Base-by-base conservation (phyloP, 257 asterid species). In the Ophiorrhiza pumila region DNA sequence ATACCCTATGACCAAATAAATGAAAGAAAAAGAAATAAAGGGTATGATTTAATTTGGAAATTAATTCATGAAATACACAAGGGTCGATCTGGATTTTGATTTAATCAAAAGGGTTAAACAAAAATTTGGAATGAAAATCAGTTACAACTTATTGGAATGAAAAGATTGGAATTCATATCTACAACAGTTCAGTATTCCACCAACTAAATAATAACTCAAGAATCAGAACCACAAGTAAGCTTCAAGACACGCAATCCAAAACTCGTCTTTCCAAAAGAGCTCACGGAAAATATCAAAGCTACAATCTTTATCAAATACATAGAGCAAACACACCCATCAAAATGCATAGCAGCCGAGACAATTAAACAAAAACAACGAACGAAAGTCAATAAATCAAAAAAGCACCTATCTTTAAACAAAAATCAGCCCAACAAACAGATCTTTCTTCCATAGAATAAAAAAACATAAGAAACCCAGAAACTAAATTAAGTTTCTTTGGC, bases 371-470 rank as follows among this genome's bases (percentile, higher is more conserved):
- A 22, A n/a, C 62, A 69, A 34, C 34, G 27, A 62, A 62, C n/a
- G 7, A 25, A n/a, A 23, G 56, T 46, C 37, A 10, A 10, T 27
- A 37, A 43, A 43, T 27, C 31, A 47, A 67, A 70, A 62, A 3
- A 0, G 23, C 1, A 2, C 56, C n/a, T 25, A 41, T 10, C 50
- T 65, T 23, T 12, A 5, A 13, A 17, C 35, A 69, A 37, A 41
- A 69, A 61, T 13, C 47, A 60, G 73, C 71, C 63, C 14, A 57
- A 27, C 35, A 62, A 58, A 32, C 71, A 74, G 80, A 70, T 79
- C 83, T 39, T 29, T 32, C 42, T 17, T 60, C 60, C 57, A 34
- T 13, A 61, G 15, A 10, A 50, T 25, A 55, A 15, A 23, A 20
- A 32, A 17, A 59, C 18, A 46, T 31, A 22, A 66, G 27, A 65